A percentile compares a stretch with the other conserved stretches of the same genome.
phyloP scores from a whole-genome alignment of 805 yeast species.

The Sugiyamaella marilandica region DNA sequence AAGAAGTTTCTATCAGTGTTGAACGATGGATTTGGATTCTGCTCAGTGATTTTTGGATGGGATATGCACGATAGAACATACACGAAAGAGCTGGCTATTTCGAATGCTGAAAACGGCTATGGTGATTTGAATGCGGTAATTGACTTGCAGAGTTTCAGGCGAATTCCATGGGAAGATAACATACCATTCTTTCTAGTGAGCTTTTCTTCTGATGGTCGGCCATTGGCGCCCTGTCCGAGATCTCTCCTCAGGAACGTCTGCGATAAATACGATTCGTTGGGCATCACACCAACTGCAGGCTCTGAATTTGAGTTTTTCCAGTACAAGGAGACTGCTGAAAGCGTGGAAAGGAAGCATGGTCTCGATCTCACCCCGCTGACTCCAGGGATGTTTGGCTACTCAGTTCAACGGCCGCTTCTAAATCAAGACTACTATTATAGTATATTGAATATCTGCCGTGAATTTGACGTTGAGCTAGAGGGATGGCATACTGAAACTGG shows the following conservation, averaged over 20 bases:
- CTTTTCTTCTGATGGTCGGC: constrained; percentile 23
- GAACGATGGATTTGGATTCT: constrained; percentile 32
- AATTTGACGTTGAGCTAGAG: constrained; percentile 28
- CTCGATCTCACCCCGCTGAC: constrained; percentile 28
- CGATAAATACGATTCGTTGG: constrained; percentile 13
- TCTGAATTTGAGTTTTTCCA: constrained; percentile 34
- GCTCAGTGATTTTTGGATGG: constrained; percentile 35
- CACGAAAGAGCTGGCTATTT: constrained; percentile 24
- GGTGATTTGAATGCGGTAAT: constrained; percentile 29
- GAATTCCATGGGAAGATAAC: constrained; percentile 30
- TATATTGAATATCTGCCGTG: constrained; percentile 22
- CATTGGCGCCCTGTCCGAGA: constrained; percentile 32
- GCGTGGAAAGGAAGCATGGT: constrained; percentile 23
- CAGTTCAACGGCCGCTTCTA: constrained; percentile 31
- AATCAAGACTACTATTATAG: constrained; percentile 28
- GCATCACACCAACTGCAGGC: constrained; percentile 29
- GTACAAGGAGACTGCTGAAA: constrained; percentile 25
- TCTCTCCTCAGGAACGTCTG: constrained; percentile 22
- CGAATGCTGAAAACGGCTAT: constrained; percentile 30
- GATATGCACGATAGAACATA: constrained; percentile 33
- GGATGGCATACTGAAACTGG: constrained; percentile 37
- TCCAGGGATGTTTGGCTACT: constrained; percentile 35
- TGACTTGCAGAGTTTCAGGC: constrained; percentile 22
- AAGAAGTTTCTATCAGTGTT: constrained; percentile 25
- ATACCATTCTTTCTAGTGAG: constrained; percentile 28